phyloP scores from a whole-genome alignment of 2,329 filamentous ascomycete genomes.

The Ophiostoma tasmaniense region DNA sequence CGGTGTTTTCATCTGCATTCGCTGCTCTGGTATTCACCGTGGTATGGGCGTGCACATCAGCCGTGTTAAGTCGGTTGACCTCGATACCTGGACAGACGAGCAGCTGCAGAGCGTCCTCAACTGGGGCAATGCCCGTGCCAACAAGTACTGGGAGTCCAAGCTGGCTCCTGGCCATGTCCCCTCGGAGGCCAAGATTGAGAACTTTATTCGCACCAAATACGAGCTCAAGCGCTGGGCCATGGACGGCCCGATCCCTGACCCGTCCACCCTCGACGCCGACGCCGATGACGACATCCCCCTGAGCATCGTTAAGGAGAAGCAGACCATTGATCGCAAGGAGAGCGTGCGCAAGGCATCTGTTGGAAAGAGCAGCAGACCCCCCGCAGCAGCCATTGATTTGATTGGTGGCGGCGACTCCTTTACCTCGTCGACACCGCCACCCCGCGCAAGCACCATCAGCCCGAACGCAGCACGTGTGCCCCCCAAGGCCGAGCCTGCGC shows the following conservation, averaged over 20 bases:
- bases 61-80: slow-evolving; percentile 93
- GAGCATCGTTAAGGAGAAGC: slow-evolving; percentile 58
- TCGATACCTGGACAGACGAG: slow-evolving; percentile 98
- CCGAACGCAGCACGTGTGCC: slow-evolving; percentile 51
- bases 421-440: slow-evolving; percentile 41
- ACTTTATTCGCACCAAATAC: slow-evolving; percentile 98
- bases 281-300: slow-evolving; percentile 73
- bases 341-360: slow-evolving; percentile 53
- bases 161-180: slow-evolving; percentile 83
- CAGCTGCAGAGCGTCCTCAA: slow-evolving; percentile 86
- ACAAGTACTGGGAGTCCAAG: slow-evolving; percentile 99
- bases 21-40: slow-evolving; percentile 95
- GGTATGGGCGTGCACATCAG: slow-evolving; percentile 99
- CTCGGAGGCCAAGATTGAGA: slow-evolving; percentile 97
- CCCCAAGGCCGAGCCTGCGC: slow-evolving; percentile 54
- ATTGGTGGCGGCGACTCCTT: slow-evolving; percentile 60
- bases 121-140: slow-evolving; percentile 94
- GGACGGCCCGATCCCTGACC: slow-evolving; percentile 91
- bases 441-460: slow-evolving; percentile 68
- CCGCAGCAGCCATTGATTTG: slow-evolving; percentile 46
- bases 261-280: slow-evolving; percentile 72
- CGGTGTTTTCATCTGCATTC: slow-evolving; percentile 94
- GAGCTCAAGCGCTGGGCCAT: slow-evolving; percentile 99
- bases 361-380: slow-evolving; percentile 34
- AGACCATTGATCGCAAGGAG: slow-evolving; percentile 52